phyloP scores from a whole-genome alignment of 805 yeast genomes.

The Kregervanrija delftensis region DNA sequence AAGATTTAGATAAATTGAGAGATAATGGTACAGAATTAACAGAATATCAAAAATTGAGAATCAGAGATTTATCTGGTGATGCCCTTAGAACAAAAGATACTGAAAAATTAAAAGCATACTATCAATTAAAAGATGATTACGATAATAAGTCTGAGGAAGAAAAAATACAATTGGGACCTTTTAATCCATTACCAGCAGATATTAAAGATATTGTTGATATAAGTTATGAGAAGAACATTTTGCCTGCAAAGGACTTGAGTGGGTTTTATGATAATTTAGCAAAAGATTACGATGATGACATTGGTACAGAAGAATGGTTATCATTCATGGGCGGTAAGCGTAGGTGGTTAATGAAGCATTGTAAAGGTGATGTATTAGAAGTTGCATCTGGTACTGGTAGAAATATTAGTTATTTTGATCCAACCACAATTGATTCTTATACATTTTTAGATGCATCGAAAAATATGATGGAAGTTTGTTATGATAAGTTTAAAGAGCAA shows the following conservation, averaged over 20 bases:
- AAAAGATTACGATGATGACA: constrained; percentile 69
- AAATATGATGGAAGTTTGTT: constrained; percentile 79
- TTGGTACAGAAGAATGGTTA: constrained; percentile 65
- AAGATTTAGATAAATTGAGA: constrained; percentile 23
- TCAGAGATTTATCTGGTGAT: constrained; percentile 53
- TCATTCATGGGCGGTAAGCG: constrained; percentile 58
- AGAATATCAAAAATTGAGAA: constrained; percentile 59
- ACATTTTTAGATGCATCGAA: constrained; percentile 82
- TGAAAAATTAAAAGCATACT: constrained; percentile 52
- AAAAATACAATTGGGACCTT: constrained; percentile 13
- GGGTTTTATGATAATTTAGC: constrained; percentile 74
- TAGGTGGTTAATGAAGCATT: constrained; percentile 71
- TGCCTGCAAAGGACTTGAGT: constrained; percentile 77
- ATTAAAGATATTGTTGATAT: constrained; percentile 23
- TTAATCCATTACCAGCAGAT: constrained; percentile 31
- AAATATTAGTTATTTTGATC: constrained; percentile 69
- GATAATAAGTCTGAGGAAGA: constrained; percentile 15
- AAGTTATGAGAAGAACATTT: constrained; percentile 35
- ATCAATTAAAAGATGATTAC: constrained; percentile 38
- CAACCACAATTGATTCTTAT: constrained; percentile 55
- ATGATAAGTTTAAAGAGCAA: constrained; percentile 59
- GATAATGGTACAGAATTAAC: constrained; percentile 34
- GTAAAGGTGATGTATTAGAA: constrained; percentile 85
- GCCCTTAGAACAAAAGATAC: constrained; percentile 58
- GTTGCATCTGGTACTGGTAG: constrained; percentile 97